Conservation (phyloP, 805 yeast genomes). For the Lachancea fermentati region DNA sequence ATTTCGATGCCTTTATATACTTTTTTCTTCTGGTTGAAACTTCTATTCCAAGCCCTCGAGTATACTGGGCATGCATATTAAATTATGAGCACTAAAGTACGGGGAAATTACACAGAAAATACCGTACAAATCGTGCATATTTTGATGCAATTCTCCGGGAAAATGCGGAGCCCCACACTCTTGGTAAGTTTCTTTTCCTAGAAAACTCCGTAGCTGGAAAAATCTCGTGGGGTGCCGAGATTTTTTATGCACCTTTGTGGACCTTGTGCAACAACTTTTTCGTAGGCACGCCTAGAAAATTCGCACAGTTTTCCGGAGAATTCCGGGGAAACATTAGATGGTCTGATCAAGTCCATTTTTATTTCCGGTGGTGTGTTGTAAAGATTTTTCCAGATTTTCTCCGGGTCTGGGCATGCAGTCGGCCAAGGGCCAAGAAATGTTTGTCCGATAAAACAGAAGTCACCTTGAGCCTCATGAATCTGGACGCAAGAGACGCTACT, state of each 20-base stretch:
- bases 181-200: neutral
- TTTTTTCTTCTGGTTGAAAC: neutral
- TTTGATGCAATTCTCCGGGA: neutral
- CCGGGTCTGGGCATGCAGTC: no score
- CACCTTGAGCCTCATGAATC: no score
- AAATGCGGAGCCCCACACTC: conserved; percentile 1
- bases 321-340: neutral
- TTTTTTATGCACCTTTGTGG: neutral
- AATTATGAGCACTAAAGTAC: neutral
- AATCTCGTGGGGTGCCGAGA: neutral
- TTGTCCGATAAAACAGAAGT: no score
- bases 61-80: neutral
- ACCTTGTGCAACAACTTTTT: neutral
- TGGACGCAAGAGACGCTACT: no score
- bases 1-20: neutral
- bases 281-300: neutral
- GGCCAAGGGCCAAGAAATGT: no score
- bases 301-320: neutral
- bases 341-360: no score
- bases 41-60: neutral
- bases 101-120: conserved; percentile 1
- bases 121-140: neutral
- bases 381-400: no score
- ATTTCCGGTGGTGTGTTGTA: no score
- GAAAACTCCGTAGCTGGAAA: neutral